Base-by-base conservation (phyloP, 2,329 filamentous ascomycete genomes). In the Fusarium transvaalense region DNA sequence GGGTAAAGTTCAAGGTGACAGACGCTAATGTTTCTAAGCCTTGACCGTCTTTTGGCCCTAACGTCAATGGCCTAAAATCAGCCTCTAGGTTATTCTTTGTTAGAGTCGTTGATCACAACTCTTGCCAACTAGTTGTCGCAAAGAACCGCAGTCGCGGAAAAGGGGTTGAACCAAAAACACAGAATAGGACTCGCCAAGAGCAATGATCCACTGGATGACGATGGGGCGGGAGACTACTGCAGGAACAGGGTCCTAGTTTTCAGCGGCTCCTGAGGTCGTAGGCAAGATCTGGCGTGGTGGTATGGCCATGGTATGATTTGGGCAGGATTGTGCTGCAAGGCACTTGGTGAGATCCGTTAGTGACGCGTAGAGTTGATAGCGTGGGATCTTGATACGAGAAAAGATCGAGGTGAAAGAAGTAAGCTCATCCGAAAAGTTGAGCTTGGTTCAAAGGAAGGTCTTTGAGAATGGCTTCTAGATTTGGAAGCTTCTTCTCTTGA, bases 181-280 rank as follows among this genome's bases (percentile, higher is more conserved):
- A 66, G 56, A 58, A 63, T 61, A 58, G 53, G 59, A 41, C 55
- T 61, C 45, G 64, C 51, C 61, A 56, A 61, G 59, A 51, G 45
- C 55, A 60, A 23, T 27, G 61, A 58, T 61, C 70, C 71, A 72
- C 72, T 45, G 46, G 63, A 74, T 74, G 71, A 71, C 57, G 71
- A 71, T 70, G 71, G 52, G 67, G 59, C 55, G 68, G 67, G 56
- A 66, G 56, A 35, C 71, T 72, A 73, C 65, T 75, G 70, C 71
- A 75, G 71, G 73, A 75, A 74, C 73, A 75, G 66, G 71, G 69
- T 53, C 67, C 51, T 56, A 53, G 55, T 39, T 53, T 57, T 64
- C 54, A 41, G 60, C 69, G 52, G 66, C 56, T 64, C 52, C 57
- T 56, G 62, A 51, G 60, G 34, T 52, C 46, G 46, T 38, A 59